Conservation (phyloP, 306 rosid genomes). For the Cercis canadensis region DNA sequence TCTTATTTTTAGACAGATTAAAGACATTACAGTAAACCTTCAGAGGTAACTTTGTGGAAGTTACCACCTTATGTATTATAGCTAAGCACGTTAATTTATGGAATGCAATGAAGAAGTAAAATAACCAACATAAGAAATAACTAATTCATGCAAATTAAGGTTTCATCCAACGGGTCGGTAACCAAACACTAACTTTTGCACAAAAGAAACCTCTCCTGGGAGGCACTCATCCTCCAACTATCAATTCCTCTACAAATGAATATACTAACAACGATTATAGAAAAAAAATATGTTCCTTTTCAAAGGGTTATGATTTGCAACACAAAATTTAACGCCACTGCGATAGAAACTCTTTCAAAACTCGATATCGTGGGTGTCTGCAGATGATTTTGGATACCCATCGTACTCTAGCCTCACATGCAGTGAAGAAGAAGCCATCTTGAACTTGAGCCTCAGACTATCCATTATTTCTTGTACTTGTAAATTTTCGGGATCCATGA, state of each 20-base stretch:
- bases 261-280: background rate
- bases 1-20: background rate
- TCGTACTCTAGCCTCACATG: conserved; percentile 69
- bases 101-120: background rate
- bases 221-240: background rate
- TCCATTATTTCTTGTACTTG: conserved; percentile 71
- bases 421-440: conserved; percentile 64
- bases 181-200: background rate
- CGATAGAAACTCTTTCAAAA: conserved; percentile 42
- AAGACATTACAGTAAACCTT: background rate
- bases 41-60: background rate
- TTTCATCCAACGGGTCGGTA: background rate
- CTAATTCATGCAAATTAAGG: background rate
- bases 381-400: conserved; percentile 59
- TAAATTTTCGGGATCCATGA: conserved; percentile 71
- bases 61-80: background rate
- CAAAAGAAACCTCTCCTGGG: background rate
- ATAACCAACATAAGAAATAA: background rate
- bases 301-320: background rate
- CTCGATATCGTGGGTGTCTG: conserved; percentile 46
- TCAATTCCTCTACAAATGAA: background rate
- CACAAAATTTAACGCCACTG: too few species aligned
- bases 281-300: background rate
- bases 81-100: background rate
- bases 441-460: conserved; percentile 72